phyloP scores from a whole-genome alignment of 108 stramenopile species.

The Poteriospumella lacustris region DNA sequence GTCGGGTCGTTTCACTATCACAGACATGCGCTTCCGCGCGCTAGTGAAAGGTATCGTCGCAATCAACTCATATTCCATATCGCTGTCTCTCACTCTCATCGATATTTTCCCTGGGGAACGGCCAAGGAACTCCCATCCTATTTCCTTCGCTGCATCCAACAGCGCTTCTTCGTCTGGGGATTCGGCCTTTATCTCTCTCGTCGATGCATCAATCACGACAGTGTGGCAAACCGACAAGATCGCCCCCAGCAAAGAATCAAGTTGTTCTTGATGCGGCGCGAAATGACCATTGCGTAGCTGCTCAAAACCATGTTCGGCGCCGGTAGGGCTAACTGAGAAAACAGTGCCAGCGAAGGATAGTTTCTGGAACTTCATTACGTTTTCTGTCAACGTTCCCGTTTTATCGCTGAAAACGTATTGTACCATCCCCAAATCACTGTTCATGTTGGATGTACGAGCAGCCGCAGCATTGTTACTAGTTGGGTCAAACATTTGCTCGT shows the following conservation, averaged over 20 bases:
- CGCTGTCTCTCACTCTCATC: conserved; percentile 12
- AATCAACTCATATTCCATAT: neutral
- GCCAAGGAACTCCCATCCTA: conserved; percentile 33
- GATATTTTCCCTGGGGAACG: conserved; percentile 30
- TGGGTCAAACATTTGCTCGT: conserved; percentile 54
- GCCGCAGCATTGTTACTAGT: conserved; percentile 50
- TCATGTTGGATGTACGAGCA: conserved; percentile 51
- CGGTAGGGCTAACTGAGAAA: no score
- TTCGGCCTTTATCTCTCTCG: conserved; percentile 43
- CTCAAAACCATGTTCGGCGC: no score
- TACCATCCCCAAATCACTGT: conserved; percentile 50
- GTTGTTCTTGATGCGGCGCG: no score
- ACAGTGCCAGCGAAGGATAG: conserved; percentile 76
- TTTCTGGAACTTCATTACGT: conserved; percentile 93
- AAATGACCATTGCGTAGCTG: no score
- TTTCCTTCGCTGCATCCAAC: conserved; percentile 39
- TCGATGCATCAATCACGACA: conserved; percentile 40
- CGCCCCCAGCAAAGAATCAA: no score
- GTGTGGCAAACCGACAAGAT: conserved; percentile 50
- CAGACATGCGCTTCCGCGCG: conserved; percentile 61
- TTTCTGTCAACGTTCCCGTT: conserved; percentile 89
- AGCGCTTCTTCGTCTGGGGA: conserved; percentile 55
- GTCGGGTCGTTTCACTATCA: conserved; percentile 38
- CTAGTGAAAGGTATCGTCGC: conserved; percentile 32
- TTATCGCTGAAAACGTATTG: conserved; percentile 53